These are phyloP conservation scores for Rhizopus sp. DNA, from an alignment of 371 early-diverging fungal genomes.

Conservation along the genomic window DNA sequence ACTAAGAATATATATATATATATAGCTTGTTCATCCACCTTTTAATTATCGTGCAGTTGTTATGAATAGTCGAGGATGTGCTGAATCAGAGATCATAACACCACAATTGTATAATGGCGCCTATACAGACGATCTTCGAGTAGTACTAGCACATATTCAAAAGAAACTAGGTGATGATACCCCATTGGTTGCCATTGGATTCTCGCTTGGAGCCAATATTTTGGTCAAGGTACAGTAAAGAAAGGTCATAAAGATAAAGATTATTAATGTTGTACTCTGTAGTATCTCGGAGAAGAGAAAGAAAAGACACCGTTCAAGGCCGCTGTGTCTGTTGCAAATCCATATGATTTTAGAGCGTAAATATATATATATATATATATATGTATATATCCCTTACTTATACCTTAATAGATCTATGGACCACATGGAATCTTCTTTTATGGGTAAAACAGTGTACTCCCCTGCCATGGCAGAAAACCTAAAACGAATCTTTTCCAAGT, in stretches of 20 bases:
- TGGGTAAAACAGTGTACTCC: conserved; percentile 67
- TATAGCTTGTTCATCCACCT: conserved; percentile 45
- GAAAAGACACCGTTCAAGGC: conserved; percentile 74
- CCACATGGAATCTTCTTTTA: conserved; percentile 23
- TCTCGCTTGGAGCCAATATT: conserved; percentile 90
- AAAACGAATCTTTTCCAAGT: conserved; percentile 59
- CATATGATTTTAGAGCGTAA: conserved; percentile 74
- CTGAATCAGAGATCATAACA: conserved; percentile 69
- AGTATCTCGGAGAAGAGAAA: conserved; percentile 87
- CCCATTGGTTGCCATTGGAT: conserved; percentile 81
- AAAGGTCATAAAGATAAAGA: neutral
- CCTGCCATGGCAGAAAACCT: conserved; percentile 72
- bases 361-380: conserved; percentile 4
- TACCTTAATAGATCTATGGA: conserved; percentile 25
- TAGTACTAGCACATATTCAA: conserved; percentile 61
- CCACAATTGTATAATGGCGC: conserved; percentile 84
- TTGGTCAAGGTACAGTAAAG: conserved; percentile 71
- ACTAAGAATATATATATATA: neutral
- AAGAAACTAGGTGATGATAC: conserved; percentile 57
- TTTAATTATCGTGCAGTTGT: conserved; percentile 77
- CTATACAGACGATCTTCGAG: conserved; percentile 80
- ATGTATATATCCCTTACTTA: neutral
- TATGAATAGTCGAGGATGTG: conserved; percentile 89
- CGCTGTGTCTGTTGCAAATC: conserved; percentile 83
- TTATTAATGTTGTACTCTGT: neutral